A percentile compares a stretch with the other conserved stretches of the same genome.
phyloP scores from a whole-genome alignment of 768 basidiomycete species.

The Chalciporus chontae region DNA sequence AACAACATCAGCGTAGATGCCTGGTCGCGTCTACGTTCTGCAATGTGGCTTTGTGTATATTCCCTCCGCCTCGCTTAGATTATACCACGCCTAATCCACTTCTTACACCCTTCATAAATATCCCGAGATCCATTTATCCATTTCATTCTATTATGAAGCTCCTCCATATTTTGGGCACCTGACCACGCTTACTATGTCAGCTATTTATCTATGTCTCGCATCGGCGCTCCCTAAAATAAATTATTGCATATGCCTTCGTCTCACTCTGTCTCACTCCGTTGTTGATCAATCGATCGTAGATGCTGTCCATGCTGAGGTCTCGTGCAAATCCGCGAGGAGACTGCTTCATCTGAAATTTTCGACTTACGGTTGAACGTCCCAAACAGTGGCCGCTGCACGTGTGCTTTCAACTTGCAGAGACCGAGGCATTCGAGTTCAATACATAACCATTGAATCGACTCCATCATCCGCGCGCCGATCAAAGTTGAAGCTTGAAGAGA shows the following conservation, averaged over 20 bases:
- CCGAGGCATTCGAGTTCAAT: no score
- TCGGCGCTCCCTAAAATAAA: neutral
- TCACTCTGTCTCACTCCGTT: neutral
- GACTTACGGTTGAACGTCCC: no score
- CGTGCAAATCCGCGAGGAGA: no score
- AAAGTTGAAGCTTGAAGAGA: no score
- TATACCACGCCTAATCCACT: constrained; percentile 20
- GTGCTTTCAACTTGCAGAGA: no score
- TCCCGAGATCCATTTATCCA: neutral
- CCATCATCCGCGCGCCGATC: no score
- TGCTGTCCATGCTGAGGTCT: no score
- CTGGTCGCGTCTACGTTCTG: constrained; percentile 7
- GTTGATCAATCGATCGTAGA: no score
- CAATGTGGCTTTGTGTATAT: constrained; percentile 1
- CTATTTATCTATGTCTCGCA: constrained; percentile 1
- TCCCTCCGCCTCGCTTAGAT: constrained; percentile 2
- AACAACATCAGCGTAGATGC: constrained; percentile 8
- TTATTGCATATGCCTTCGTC: neutral
- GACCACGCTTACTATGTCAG: neutral
- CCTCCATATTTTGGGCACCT: neutral
- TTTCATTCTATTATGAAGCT: neutral
- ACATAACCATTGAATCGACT: no score
- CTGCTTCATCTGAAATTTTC: no score
- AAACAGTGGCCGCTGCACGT: no score
- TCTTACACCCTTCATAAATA: neutral